Percentiles rank a stretch among this genome's conserved stretches.
Evolutionary conservation across 1,284 basidiomycete genomes (phyloP).

Genomic region (Grifola frondosa): DNA sequence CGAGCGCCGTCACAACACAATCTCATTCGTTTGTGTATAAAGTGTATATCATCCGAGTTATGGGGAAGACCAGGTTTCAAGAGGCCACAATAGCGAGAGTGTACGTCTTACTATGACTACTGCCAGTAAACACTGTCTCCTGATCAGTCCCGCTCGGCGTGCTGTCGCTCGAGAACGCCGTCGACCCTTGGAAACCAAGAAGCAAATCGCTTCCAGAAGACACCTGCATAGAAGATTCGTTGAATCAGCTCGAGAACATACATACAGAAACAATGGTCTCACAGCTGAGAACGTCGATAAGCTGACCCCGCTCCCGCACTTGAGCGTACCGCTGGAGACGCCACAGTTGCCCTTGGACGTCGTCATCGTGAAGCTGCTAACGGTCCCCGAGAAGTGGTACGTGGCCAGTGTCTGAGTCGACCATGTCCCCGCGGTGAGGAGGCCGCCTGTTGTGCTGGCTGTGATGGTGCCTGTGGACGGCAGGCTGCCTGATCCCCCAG

Average conservation of each 20-base stretch:
- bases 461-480: conserved; percentile 45
- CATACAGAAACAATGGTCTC: conserved; percentile 18
- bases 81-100: conserved; percentile 41
- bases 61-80: conserved; percentile 9
- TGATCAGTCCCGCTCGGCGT: conserved; percentile 54
- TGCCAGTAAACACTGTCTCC: conserved; percentile 50
- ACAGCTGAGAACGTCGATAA: conserved; percentile 54
- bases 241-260: background rate
- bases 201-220: conserved; percentile 47
- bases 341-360: conserved; percentile 41
- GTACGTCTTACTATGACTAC: conserved; percentile 42
- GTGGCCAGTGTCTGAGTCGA: conserved; percentile 39
- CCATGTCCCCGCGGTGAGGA: conserved; percentile 39
- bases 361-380: conserved; percentile 36
- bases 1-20: too few relatives aligned
- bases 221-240: conserved; percentile 34
- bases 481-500: conserved; percentile 30
- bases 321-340: conserved; percentile 32
- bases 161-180: conserved; percentile 49
- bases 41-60: too few relatives aligned
- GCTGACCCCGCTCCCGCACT: conserved; percentile 38
- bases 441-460: conserved; percentile 32
- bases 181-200: conserved; percentile 51
- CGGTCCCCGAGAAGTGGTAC: conserved; percentile 31
- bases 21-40: too few relatives aligned